These are phyloP conservation scores for Thinopyrum elongatum DNA, from an alignment of 176 grass and related monocot species.

Conservation along the genomic window DNA sequence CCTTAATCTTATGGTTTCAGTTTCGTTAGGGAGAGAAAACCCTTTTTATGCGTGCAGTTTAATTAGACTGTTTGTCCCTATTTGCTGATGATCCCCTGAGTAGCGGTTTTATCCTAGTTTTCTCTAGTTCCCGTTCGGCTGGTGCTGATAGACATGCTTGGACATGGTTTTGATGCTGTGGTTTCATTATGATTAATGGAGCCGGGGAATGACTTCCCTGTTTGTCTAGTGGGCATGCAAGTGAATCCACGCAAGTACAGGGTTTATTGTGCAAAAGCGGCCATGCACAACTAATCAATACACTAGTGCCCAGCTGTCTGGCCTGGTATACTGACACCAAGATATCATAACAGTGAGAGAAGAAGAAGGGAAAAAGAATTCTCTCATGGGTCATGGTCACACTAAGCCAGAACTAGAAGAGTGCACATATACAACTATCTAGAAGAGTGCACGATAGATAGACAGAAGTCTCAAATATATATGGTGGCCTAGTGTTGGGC, in stretches of 20 bases:
- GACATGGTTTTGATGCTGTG: too few species aligned
- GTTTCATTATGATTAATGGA: too few species aligned
- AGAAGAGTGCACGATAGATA: background rate
- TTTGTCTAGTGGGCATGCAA: background rate
- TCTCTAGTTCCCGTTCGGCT: too few species aligned
- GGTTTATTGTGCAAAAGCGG: background rate
- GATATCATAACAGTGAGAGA: background rate
- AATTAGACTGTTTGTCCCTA: too few species aligned
- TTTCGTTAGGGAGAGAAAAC: too few species aligned
- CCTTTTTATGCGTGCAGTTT: too few species aligned
- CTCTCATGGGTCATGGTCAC: background rate
- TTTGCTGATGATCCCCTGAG: too few species aligned
- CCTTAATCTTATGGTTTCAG: too few species aligned
- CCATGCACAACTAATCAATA: slow-evolving; percentile 20
- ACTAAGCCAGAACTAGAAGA: background rate
- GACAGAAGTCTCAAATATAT: background rate
- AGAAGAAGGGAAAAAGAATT: background rate
- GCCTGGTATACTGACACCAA: background rate
- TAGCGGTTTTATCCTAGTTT: too few species aligned
- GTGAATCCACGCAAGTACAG: background rate
- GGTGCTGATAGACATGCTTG: too few species aligned
- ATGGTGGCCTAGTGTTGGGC: background rate
- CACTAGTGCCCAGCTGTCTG: background rate
- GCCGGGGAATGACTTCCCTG: too few species aligned
- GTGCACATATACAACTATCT: background rate